phyloP scores from a whole-genome alignment of 2,329 filamentous ascomycete species.

The Orbilia javanica region DNA sequence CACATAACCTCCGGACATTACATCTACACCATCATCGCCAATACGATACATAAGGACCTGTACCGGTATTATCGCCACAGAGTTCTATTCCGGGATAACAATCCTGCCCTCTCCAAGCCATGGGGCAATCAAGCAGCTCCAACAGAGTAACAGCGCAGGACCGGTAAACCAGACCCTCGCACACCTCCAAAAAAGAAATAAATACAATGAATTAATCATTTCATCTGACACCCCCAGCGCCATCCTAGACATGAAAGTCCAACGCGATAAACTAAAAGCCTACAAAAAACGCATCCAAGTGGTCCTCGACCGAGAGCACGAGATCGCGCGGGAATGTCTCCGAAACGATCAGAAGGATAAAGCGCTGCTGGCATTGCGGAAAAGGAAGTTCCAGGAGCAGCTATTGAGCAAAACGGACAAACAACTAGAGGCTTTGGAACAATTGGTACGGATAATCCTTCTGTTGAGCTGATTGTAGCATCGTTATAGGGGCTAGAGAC shows the following conservation, averaged over 20 bases:
- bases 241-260: slow-evolving; percentile 96
- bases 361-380: slow-evolving; percentile 86
- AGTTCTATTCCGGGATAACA: not conserved
- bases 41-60: not conserved
- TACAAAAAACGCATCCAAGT: slow-evolving; percentile 91
- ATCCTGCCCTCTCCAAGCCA: slow-evolving; percentile 62
- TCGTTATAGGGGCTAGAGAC: not conserved
- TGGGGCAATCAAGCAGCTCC: slow-evolving; percentile 76
- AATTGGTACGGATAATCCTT: slow-evolving; percentile 68
- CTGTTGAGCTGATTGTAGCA: not conserved
- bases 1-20: not conserved
- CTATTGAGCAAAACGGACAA: slow-evolving; percentile 88
- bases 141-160: slow-evolving; percentile 83
- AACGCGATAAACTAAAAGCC: slow-evolving; percentile 95
- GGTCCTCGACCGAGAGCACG: slow-evolving; percentile 87
- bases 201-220: slow-evolving; percentile 29
- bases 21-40: not conserved
- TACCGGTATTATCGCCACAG: not conserved
- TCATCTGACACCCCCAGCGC: slow-evolving; percentile 72
- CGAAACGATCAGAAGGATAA: slow-evolving; percentile 81
- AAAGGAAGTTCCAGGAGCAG: slow-evolving; percentile 97
- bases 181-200: not conserved
- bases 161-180: slow-evolving; percentile 72
- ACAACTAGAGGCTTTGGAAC: slow-evolving; percentile 93
- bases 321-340: slow-evolving; percentile 85